Evolutionary conservation across 306 rosid species (phyloP).

Genomic region (Argentina anserina): DNA sequence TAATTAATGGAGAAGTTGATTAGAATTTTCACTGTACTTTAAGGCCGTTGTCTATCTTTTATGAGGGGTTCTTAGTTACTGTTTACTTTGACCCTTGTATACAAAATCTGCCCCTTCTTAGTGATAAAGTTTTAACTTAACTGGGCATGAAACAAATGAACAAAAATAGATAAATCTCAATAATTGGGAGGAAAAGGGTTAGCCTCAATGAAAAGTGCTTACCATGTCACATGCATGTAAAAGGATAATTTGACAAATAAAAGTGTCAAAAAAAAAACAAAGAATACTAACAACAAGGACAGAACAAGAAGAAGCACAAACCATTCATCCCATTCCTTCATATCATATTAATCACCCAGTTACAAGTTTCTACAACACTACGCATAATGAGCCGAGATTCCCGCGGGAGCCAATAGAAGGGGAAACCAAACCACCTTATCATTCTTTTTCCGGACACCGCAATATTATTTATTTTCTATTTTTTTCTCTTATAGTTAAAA

Average conservation of each 20-base stretch:
- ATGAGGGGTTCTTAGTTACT: too few species aligned
- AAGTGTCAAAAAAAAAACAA: not conserved
- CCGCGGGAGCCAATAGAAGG: slow-evolving; percentile 45
- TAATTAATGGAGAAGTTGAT: too few species aligned
- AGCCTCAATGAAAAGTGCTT: not conserved
- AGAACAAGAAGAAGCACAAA: not conserved
- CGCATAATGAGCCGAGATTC: slow-evolving; percentile 62
- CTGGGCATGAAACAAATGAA: too few species aligned
- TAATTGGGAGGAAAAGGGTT: not conserved
- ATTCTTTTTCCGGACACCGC: slow-evolving; percentile 14
- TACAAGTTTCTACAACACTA: slow-evolving; percentile 16
- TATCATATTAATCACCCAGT: not conserved
- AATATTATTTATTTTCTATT: not conserved
- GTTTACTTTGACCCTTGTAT: too few species aligned
- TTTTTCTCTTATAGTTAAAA: not conserved
- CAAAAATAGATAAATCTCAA: not conserved
- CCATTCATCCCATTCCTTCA: too few species aligned
- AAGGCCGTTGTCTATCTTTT: too few species aligned
- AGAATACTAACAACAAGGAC: not conserved
- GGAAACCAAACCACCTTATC: not conserved
- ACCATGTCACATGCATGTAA: not conserved
- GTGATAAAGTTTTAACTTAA: too few species aligned
- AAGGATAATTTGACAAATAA: not conserved
- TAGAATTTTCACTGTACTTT: too few species aligned
- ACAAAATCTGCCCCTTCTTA: too few species aligned